phyloP scores from a whole-genome alignment of 768 basidiomycete genomes.

The Lactifluus hygrophoroides region DNA sequence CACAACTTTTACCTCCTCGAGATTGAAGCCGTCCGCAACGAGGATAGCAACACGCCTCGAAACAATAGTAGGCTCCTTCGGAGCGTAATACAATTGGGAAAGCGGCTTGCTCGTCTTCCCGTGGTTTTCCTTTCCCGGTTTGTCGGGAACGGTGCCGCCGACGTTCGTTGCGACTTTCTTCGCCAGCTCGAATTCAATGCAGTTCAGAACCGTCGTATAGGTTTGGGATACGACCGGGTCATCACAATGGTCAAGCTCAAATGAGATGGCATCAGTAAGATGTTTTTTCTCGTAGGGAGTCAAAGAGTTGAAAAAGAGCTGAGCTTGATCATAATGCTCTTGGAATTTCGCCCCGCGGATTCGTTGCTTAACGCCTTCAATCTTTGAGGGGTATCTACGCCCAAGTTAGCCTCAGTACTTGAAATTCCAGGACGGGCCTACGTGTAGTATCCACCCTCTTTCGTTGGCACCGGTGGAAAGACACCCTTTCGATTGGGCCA shows the following conservation, averaged over 20 bases:
- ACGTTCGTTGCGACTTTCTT: conserved; percentile 57
- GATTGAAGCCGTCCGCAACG: conserved; percentile 66
- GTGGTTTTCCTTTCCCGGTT: conserved; percentile 44
- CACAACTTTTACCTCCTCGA: conserved; percentile 48
- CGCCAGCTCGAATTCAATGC: conserved; percentile 70
- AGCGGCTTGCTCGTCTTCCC: conserved; percentile 47
- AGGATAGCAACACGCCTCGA: conserved; percentile 71
- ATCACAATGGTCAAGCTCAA: conserved; percentile 80
- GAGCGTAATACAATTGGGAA: conserved; percentile 49
- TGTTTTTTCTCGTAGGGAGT: conserved; percentile 60
- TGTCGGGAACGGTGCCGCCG: conserved; percentile 47
- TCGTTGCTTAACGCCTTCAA: conserved; percentile 50
- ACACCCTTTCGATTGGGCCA: conserved; percentile 67
- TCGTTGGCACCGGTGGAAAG: conserved; percentile 38
- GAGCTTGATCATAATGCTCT: conserved; percentile 70
- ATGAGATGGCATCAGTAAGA: conserved; percentile 59
- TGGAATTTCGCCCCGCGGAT: conserved; percentile 64
- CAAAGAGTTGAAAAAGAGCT: conserved; percentile 81
- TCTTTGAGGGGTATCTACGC: conserved; percentile 39
- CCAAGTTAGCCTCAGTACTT: neutral
- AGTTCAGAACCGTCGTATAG: conserved; percentile 59
- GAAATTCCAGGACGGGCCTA: conserved; percentile 9
- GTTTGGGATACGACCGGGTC: conserved; percentile 61
- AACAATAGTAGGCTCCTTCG: conserved; percentile 49
- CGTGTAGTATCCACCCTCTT: conserved; percentile 52